phyloP scores from a whole-genome alignment of 345 rosid genomes.

The Aethionema arabicum region DNA sequence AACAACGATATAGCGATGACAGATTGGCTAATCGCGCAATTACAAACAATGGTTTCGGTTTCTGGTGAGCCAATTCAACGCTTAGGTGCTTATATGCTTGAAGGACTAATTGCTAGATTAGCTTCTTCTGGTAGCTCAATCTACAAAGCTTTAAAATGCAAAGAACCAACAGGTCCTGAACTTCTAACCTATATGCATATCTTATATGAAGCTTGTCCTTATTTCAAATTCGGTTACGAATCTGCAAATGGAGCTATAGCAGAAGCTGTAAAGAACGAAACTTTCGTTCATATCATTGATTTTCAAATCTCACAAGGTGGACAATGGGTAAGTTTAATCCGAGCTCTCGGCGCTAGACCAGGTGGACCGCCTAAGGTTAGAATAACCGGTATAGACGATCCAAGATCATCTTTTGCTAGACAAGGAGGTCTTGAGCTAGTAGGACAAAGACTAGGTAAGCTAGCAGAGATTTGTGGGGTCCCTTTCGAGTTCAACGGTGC shows the following conservation, averaged over 20 bases:
- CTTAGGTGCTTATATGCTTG: constrained; percentile 84
- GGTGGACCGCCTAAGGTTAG: constrained; percentile 83
- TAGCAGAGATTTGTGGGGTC: constrained; percentile 70
- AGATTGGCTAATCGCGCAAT: constrained; percentile 64
- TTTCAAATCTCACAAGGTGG: constrained; percentile 79
- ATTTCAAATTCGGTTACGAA: constrained; percentile 91
- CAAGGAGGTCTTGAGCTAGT: constrained; percentile 87
- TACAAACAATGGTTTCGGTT: constrained; percentile 80
- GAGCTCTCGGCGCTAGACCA: constrained; percentile 81
- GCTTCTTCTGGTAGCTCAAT: constrained; percentile 82
- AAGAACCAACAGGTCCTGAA: constrained; percentile 73
- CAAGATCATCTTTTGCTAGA: constrained; percentile 73
- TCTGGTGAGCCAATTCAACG: constrained; percentile 91
- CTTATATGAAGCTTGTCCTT: constrained; percentile 86
- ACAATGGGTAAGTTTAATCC: constrained; percentile 93
- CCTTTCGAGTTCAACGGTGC: constrained; percentile 77
- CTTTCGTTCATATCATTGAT: constrained; percentile 74
- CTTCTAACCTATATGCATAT: constrained; percentile 87
- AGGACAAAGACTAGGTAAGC: constrained; percentile 63
- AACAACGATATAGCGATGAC: constrained; percentile 46
- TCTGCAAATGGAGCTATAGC: constrained; percentile 98
- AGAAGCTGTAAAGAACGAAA: constrained; percentile 82
- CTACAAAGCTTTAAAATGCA: constrained; percentile 80
- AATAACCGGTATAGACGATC: constrained; percentile 86
- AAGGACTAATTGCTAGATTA: constrained; percentile 81